Conservation (phyloP, 345 rosid species). For the Sonneratia caseolaris region DNA sequence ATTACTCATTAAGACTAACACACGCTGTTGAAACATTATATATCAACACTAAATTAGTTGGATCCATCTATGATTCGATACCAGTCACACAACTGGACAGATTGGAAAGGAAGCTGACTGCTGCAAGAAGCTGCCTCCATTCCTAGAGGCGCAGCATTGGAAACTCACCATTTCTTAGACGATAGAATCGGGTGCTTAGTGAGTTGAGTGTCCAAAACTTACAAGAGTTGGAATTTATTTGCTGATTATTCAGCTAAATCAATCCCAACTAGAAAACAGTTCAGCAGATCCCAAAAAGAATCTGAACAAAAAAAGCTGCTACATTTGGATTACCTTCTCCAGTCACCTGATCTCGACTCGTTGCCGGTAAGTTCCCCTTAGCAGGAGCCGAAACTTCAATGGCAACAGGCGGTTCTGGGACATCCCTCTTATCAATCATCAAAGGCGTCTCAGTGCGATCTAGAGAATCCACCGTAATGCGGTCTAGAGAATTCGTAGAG, state of each 20-base stretch:
- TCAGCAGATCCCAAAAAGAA: not conserved
- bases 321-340: slow-evolving; percentile 7
- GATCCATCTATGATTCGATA: no score
- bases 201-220: not conserved
- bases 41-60: not conserved
- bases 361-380: not conserved
- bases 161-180: not conserved
- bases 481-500: slow-evolving; percentile 23
- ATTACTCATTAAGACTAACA: not conserved
- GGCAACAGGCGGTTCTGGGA: slow-evolving; percentile 1
- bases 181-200: not conserved
- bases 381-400: not conserved
- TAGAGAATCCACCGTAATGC: slow-evolving; percentile 16
- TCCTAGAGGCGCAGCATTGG: not conserved
- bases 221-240: not conserved
- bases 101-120: not conserved
- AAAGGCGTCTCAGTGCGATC: slow-evolving; percentile 16
- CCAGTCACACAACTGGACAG: not conserved
- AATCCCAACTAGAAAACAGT: not conserved
- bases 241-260: not conserved
- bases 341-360: slow-evolving; percentile 1
- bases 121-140: not conserved
- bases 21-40: not conserved
- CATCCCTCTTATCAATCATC: not conserved
- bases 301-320: not conserved